Base-by-base conservation (phyloP, 129 eudicot genomes). In the Solidago caesia region DNA sequence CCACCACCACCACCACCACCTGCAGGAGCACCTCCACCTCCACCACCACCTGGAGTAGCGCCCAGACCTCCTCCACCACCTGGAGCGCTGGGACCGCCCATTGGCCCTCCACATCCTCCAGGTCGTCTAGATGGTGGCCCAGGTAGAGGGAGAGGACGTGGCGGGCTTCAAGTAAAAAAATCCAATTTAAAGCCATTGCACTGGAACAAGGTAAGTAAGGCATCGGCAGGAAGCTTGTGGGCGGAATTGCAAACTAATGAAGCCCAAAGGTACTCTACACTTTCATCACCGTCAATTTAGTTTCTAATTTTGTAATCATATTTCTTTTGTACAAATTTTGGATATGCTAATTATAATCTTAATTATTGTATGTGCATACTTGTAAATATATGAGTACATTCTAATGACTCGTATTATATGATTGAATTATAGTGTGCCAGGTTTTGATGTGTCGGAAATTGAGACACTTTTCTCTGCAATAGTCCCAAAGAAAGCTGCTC, bases 161-260 rank as follows among this genome's bases (percentile, higher is more conserved):
- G 55, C 10, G 55, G 55, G 12, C 53, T 47, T 47, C 53, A 49
- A 49, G 15, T 3, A 11, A 5, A 49, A 12, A 52, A 6, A 13
- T 4, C 6, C n/a, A 52, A 12, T 6, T 52, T 52, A 4, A 89
- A 92, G 82, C 96, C 97, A 56, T 75, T 92, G 77, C 96, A 92
- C 41, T 92, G 97, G 96, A 85, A 88, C 87, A 92, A 92, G 83
- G 96, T 92, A 39, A 89, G 87, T 21, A 77, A 89, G 85, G 96
- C 79, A 33, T 45, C 89, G 73, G 87, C 87, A 80, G 97, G 97
- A 75, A 92, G 93, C 87, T 80, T 92, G 73, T 92, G 96, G 96
- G 97, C 87, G 68, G 97, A 92, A 79, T 74, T 89, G 79, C 97
- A 92, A 79, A 82, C 4, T 1, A 4, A 84, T 55, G 78, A 83